Conservation (phyloP, 768 basidiomycete genomes). For the Mycena galopus region DNA sequence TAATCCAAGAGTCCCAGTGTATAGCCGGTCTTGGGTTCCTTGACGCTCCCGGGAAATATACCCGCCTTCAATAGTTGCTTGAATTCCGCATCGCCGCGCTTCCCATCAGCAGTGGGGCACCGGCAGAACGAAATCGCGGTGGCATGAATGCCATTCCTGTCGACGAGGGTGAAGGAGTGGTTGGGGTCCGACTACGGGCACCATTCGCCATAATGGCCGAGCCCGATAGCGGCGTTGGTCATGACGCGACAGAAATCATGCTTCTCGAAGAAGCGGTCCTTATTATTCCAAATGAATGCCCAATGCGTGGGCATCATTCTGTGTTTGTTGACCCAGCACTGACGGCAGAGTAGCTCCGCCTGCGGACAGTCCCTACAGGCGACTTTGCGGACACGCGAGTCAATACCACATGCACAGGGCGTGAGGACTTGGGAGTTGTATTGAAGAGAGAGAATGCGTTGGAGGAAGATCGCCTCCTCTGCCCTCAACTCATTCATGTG, state of each 20-base stretch:
- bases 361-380: slow-evolving; percentile 21
- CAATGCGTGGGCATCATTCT: slow-evolving; percentile 22
- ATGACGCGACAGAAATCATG: slow-evolving; percentile 20
- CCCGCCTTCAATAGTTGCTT: slow-evolving; percentile 24
- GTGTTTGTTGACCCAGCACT: slow-evolving; percentile 29
- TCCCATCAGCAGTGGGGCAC: slow-evolving; percentile 1
- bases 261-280: slow-evolving; percentile 18
- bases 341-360: slow-evolving; percentile 14
- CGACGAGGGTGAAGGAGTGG: slow-evolving; percentile 26
- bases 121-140: slow-evolving; percentile 25
- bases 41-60: slow-evolving; percentile 25
- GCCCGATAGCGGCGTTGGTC: neutral
- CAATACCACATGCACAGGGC: neutral
- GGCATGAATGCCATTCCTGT: slow-evolving; percentile 31
- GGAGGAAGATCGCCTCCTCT: neutral
- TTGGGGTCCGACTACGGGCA: slow-evolving; percentile 15
- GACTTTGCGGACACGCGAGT: neutral
- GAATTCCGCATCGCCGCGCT: slow-evolving; percentile 2
- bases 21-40: slow-evolving; percentile 23
- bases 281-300: slow-evolving; percentile 24
- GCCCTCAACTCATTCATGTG: slow-evolving; percentile 12
- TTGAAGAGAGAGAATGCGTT: neutral
- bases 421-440: neutral
- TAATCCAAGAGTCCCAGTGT: slow-evolving; percentile 16
- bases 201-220: slow-evolving; percentile 13